Percentiles rank a stretch among this genome's conserved stretches.
Evolutionary conservation across 352 stramenopile species (phyloP).

Genomic region (Phytopythium sindhum): DNA sequence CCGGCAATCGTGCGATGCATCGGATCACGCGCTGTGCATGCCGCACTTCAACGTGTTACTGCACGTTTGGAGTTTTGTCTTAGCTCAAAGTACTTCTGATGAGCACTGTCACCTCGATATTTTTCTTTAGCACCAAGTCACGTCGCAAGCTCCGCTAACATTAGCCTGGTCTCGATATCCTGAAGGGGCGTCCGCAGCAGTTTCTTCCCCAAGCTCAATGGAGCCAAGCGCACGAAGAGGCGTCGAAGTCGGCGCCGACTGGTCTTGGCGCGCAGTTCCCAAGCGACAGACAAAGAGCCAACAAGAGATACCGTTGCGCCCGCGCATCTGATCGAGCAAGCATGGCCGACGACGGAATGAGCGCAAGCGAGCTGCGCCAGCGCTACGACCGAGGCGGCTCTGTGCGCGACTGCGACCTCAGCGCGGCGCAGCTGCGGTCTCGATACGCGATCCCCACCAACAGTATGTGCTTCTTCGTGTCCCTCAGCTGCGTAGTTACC

Average conservation of each 20-base stretch:
- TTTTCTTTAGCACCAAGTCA: no score
- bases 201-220: neutral
- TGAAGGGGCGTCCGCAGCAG: neutral
- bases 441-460: slow-evolving; percentile 80
- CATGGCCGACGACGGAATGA: slow-evolving; percentile 53
- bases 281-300: neutral
- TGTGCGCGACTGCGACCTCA: slow-evolving; percentile 75
- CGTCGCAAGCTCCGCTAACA: neutral
- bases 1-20: no score
- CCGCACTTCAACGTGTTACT: no score
- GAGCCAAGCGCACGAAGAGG: neutral
- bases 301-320: neutral
- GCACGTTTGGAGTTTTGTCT: no score
- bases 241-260: neutral
- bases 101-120: no score
- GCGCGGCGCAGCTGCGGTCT: slow-evolving; percentile 67
- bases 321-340: neutral
- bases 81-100: no score
- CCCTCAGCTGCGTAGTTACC: neutral
- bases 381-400: slow-evolving; percentile 72
- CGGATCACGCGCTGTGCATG: no score
- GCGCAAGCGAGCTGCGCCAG: slow-evolving; percentile 60
- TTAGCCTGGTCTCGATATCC: neutral
- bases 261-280: neutral
- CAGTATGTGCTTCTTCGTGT: slow-evolving; percentile 42